Percentiles rank a stretch among this genome's conserved stretches.
phyloP scores from a whole-genome alignment of 176 grass and related monocot genomes.

The Poa pratensis region DNA sequence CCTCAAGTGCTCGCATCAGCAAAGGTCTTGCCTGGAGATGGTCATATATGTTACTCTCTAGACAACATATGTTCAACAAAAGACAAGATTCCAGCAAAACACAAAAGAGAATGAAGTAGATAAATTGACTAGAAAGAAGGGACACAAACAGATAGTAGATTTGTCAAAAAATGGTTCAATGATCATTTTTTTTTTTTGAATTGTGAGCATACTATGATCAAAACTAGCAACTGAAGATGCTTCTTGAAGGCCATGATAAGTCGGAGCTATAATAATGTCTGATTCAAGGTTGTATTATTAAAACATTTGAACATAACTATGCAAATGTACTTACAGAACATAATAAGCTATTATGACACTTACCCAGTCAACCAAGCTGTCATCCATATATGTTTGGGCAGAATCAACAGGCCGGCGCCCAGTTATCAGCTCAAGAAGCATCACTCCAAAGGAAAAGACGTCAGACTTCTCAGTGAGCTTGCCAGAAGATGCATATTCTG shows the following conservation, averaged over 20 bases:
- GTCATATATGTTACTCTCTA: constrained; percentile 26
- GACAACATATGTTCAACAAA: background rate
- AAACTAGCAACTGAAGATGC: background rate
- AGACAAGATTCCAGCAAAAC: background rate
- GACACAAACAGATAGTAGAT: background rate
- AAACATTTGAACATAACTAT: background rate
- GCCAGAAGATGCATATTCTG: constrained; percentile 96
- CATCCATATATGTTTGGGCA: constrained; percentile 80
- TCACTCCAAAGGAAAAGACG: constrained; percentile 92
- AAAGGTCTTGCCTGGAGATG: constrained; percentile 84
- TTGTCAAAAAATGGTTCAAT: constrained; percentile 9
- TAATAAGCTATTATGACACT: constrained; percentile 39
- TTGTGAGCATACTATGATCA: background rate
- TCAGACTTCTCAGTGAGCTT: constrained; percentile 98
- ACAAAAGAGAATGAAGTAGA: background rate
- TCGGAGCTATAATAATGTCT: background rate
- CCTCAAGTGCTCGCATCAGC: constrained; percentile 71
- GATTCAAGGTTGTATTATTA: background rate
- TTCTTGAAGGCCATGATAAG: background rate
- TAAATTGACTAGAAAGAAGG: background rate
- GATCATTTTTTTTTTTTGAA: background rate
- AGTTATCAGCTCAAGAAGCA: constrained; percentile 98
- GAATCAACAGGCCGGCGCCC: constrained; percentile 88
- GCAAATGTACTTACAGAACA: background rate
- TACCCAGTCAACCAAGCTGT: constrained; percentile 98